These are phyloP conservation scores for Thielaviopsis ethacetica DNA, from an alignment of 2,329 filamentous ascomycete genomes.

Conservation along the genomic window DNA sequence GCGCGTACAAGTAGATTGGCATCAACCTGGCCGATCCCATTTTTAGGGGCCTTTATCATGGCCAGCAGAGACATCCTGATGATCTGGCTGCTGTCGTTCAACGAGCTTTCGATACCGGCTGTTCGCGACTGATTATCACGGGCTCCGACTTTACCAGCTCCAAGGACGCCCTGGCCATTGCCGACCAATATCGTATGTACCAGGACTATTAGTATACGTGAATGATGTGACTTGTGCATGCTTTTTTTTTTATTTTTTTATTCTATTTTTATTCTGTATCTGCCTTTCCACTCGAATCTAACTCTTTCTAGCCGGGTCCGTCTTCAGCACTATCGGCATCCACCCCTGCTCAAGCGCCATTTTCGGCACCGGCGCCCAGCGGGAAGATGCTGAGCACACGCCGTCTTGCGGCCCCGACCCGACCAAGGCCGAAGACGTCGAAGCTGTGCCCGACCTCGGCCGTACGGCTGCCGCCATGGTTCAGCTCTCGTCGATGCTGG, in stretches of 20 bases:
- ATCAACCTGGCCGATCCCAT: slow-evolving; percentile 94
- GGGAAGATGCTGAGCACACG: slow-evolving; percentile 30
- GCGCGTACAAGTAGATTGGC: slow-evolving; percentile 43
- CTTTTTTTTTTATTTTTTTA: neutral
- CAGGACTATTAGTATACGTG: neutral
- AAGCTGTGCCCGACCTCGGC: slow-evolving; percentile 22
- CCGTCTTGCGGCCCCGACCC: slow-evolving; percentile 38
- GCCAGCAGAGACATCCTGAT: slow-evolving; percentile 55
- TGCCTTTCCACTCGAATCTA: slow-evolving; percentile 1
- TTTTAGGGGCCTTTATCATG: slow-evolving; percentile 71
- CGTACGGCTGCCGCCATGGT: slow-evolving; percentile 34
- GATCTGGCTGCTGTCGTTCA: slow-evolving; percentile 65
- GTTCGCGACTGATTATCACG: slow-evolving; percentile 80
- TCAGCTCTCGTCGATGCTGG: slow-evolving; percentile 48
- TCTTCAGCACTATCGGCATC: slow-evolving; percentile 84
- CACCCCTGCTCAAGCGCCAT: slow-evolving; percentile 78
- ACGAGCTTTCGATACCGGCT: slow-evolving; percentile 62
- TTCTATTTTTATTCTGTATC: neutral
- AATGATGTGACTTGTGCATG: neutral
- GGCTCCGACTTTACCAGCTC: slow-evolving; percentile 76
- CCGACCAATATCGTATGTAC: slow-evolving; percentile 50
- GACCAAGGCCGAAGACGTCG: slow-evolving; percentile 31
- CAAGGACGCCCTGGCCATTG: slow-evolving; percentile 54
- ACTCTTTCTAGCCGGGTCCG: slow-evolving; percentile 45
- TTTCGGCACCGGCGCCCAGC: slow-evolving; percentile 43